Conservation (phyloP, 2,329 filamentous ascomycete species). For the Phaeosphaeria sp. region DNA sequence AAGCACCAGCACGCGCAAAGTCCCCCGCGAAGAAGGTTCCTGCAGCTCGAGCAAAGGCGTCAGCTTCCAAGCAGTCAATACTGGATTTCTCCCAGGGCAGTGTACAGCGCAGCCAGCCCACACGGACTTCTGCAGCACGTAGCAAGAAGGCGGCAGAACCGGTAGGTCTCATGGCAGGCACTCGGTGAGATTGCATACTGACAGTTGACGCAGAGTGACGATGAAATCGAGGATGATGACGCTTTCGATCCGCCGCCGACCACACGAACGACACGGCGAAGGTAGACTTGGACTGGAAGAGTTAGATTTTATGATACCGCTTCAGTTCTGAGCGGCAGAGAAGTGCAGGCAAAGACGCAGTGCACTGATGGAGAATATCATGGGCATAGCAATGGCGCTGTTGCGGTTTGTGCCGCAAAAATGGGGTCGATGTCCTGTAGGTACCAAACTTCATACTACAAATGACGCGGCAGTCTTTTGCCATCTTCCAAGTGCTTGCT, state of each 20-base stretch:
- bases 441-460: not conserved
- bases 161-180: slow-evolving; percentile 33
- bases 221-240: slow-evolving; percentile 51
- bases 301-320: not conserved
- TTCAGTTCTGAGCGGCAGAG: not conserved
- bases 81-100: slow-evolving; percentile 51
- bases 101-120: slow-evolving; percentile 42
- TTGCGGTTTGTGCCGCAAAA: not conserved
- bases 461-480: not conserved
- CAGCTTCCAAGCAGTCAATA: slow-evolving; percentile 46
- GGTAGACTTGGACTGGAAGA: slow-evolving; percentile 10
- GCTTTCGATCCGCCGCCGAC: slow-evolving; percentile 48
- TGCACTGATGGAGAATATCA: not conserved
- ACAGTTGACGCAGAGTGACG: slow-evolving; percentile 44
- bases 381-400: slow-evolving; percentile 38
- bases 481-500: not conserved
- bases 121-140: slow-evolving; percentile 27
- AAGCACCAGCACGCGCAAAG: slow-evolving; percentile 26
- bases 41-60: slow-evolving; percentile 23
- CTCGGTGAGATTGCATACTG: slow-evolving; percentile 2
- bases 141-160: slow-evolving; percentile 49
- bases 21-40: slow-evolving; percentile 36
- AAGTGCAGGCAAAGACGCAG: not conserved
- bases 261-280: slow-evolving; percentile 32
- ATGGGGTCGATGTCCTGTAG: not conserved